Conservation (phyloP, 2,329 filamentous ascomycete species). For the Diaporthe velutina region DNA sequence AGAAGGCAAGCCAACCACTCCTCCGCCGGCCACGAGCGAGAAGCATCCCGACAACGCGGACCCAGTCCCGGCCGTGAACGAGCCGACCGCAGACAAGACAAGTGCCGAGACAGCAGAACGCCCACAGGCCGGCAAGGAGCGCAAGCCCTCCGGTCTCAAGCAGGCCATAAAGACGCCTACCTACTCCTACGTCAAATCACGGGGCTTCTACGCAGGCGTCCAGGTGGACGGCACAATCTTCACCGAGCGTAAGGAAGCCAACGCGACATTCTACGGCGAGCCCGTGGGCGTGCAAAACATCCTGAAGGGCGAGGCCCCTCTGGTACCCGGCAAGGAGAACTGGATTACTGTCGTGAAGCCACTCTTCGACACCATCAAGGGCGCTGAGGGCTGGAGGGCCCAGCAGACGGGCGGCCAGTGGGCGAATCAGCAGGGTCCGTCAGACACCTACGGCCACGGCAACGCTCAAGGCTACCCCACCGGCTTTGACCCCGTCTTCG, state of each 20-base stretch:
- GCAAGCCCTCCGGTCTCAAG: slow-evolving; percentile 45
- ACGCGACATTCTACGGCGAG: slow-evolving; percentile 87
- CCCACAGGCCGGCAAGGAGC: slow-evolving; percentile 38
- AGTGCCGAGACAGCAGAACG: slow-evolving; percentile 19
- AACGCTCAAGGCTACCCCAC: slow-evolving; percentile 27
- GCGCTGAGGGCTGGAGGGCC: slow-evolving; percentile 49
- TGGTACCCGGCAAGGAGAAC: slow-evolving; percentile 41
- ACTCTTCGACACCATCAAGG: slow-evolving; percentile 52
- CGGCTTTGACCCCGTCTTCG: slow-evolving; percentile 35
- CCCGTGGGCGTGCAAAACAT: slow-evolving; percentile 60
- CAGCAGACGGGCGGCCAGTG: slow-evolving; percentile 33
- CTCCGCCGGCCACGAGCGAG: slow-evolving; percentile 13
- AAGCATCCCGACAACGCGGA: slow-evolving; percentile 40
- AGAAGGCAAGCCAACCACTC: slow-evolving; percentile 31
- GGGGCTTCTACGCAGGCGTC: slow-evolving; percentile 88
- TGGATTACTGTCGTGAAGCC: slow-evolving; percentile 51
- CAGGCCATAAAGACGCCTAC: slow-evolving; percentile 56
- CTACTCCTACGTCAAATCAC: slow-evolving; percentile 85
- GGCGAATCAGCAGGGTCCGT: slow-evolving; percentile 33
- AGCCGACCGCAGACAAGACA: slow-evolving; percentile 70
- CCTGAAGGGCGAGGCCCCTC: slow-evolving; percentile 58
- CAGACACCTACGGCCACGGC: slow-evolving; percentile 19
- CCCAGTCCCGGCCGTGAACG: slow-evolving; percentile 48
- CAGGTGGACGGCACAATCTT: slow-evolving; percentile 90
- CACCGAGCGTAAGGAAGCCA: slow-evolving; percentile 88